Conservation (phyloP, 2,329 filamentous ascomycete genomes). For the Cladosporium sp. region DNA sequence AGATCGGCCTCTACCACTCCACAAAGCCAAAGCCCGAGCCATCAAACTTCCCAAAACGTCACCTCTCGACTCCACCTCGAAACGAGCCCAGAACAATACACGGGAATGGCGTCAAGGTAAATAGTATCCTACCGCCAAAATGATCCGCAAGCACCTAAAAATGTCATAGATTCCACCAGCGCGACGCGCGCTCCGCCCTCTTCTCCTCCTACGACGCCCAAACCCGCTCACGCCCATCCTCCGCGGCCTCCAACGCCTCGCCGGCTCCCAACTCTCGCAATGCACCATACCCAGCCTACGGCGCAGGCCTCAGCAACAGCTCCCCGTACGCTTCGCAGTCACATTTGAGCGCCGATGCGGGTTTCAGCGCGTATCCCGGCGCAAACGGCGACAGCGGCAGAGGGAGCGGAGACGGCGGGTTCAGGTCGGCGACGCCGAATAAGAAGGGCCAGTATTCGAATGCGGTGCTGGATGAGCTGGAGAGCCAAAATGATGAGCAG, state of each 20-base stretch:
- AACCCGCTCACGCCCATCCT: constrained; percentile 34
- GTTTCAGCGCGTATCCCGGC: constrained; percentile 34
- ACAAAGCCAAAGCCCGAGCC: constrained; percentile 16
- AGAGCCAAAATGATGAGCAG: constrained; percentile 91
- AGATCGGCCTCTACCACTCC: not conserved
- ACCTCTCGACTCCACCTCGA: constrained; percentile 16
- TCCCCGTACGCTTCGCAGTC: constrained; percentile 25
- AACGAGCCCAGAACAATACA: constrained; percentile 4
- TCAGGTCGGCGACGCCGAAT: constrained; percentile 48
- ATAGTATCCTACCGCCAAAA: not conserved
- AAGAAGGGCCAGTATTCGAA: constrained; percentile 85
- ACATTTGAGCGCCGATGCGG: constrained; percentile 20
- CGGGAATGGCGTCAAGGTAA: constrained; percentile 20
- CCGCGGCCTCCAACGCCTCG: constrained; percentile 31
- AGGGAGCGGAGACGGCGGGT: constrained; percentile 32
- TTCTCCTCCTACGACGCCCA: constrained; percentile 41
- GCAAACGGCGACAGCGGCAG: constrained; percentile 24
- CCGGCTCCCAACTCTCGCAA: constrained; percentile 26
- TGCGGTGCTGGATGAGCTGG: constrained; percentile 86
- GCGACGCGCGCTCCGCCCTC: constrained; percentile 43
- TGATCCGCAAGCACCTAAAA: not conserved
- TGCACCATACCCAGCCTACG: constrained; percentile 28
- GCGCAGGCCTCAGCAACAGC: constrained; percentile 20
- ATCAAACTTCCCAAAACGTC: constrained; percentile 13
- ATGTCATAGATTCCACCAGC: constrained; percentile 28